These are phyloP conservation scores for Umbelopsis sp. DNA, from an alignment of 192 early-diverging fungal genomes.

Conservation along the genomic window DNA sequence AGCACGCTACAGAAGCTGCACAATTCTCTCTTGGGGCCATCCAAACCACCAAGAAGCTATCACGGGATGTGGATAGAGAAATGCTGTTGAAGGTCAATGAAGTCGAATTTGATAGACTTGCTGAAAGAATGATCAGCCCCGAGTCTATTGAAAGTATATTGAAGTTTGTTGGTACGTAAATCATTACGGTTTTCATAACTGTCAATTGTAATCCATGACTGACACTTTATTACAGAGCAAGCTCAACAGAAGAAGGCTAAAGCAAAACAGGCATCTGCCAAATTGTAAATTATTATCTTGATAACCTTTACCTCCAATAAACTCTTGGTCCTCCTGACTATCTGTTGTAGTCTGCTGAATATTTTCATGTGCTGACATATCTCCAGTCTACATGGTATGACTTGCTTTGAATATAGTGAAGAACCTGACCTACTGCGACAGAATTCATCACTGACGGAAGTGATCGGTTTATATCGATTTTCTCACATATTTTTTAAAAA, in stretches of 20 bases:
- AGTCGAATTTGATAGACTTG: slow-evolving; percentile 60
- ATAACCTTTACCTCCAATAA: too few relatives aligned
- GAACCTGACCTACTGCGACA: neutral
- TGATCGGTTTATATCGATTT: too few relatives aligned
- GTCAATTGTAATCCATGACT: too few relatives aligned
- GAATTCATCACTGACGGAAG: neutral
- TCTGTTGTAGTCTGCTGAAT: too few relatives aligned
- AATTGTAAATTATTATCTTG: slow-evolving; percentile 12
- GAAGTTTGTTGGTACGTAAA: slow-evolving; percentile 25
- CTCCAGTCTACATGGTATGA: too few relatives aligned
- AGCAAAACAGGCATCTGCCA: slow-evolving; percentile 1
- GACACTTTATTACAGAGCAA: neutral
- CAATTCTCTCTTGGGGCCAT: slow-evolving; percentile 60
- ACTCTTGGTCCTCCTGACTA: too few relatives aligned
- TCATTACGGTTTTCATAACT: neutral
- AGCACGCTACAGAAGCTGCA: slow-evolving; percentile 51
- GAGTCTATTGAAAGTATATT: slow-evolving; percentile 28
- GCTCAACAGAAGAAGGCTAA: slow-evolving; percentile 5
- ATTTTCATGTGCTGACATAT: too few relatives aligned
- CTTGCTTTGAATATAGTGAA: too few relatives aligned
- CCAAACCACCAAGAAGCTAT: slow-evolving; percentile 55
- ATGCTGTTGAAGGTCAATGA: slow-evolving; percentile 54
- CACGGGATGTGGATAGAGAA: slow-evolving; percentile 48
- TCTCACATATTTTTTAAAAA: too few relatives aligned
- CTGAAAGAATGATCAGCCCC: slow-evolving; percentile 25